A percentile compares a stretch with the other conserved stretches of the same genome.
These are phyloP conservation scores for Gossypium schwendimanii DNA, from an alignment of 441 rosid species.

Conservation along the genomic window DNA sequence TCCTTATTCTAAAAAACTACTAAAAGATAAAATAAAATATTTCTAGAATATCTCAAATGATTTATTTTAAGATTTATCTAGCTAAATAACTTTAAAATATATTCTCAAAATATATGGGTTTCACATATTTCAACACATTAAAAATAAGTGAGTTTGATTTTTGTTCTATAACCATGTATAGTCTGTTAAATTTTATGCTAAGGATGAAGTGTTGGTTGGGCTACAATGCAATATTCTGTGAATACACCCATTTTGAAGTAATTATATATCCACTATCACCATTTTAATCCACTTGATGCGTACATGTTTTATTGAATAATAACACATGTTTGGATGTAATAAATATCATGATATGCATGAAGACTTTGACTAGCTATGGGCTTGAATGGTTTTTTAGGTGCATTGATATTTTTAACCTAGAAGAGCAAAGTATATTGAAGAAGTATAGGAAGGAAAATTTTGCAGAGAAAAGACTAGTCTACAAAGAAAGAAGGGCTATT, in stretches of 20 bases:
- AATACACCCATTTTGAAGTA: not conserved
- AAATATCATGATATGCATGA: not conserved
- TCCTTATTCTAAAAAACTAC: too few relatives aligned
- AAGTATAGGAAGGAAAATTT: conserved; percentile 81
- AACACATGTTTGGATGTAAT: not conserved
- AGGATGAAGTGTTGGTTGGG: not conserved
- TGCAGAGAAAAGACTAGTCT: conserved; percentile 62
- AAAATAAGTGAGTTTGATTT: not conserved
- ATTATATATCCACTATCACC: not conserved
- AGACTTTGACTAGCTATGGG: not conserved
- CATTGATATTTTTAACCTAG: conserved; percentile 71
- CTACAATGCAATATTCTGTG: not conserved
- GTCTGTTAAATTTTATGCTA: not conserved
- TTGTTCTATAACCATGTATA: not conserved
- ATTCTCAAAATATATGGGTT: too few relatives aligned
- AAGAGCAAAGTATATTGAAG: conserved; percentile 62
- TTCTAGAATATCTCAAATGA: too few relatives aligned
- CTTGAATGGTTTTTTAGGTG: conserved; percentile 45
- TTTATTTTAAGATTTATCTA: too few relatives aligned
- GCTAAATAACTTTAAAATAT: too few relatives aligned
- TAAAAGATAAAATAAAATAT: too few relatives aligned
- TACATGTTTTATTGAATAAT: not conserved
- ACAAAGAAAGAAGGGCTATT: conserved; percentile 79
- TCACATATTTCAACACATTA: too few relatives aligned
- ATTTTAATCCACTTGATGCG: not conserved